These are phyloP conservation scores for Hepatocystis sp. DNA, from an alignment of 169 alveolate species.

Conservation along the genomic window DNA sequence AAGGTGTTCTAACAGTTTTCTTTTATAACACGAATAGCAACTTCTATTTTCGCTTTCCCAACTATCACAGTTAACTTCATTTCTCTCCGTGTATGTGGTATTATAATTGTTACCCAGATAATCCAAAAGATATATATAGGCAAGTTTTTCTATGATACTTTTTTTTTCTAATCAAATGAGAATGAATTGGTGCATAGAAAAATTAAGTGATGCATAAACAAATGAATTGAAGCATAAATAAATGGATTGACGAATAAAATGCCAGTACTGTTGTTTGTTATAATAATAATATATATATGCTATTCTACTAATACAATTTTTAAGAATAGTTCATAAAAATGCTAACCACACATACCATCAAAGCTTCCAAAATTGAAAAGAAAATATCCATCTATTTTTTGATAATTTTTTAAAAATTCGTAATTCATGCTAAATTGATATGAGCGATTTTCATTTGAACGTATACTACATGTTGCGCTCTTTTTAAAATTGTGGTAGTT, in stretches of 20 bases:
- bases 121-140: constrained; percentile 10
- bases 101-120: constrained; percentile 6
- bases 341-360: constrained; percentile 1
- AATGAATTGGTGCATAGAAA: too few relatives aligned
- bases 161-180: constrained; percentile 15
- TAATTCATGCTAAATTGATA: neutral
- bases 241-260: too few relatives aligned
- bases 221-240: too few relatives aligned
- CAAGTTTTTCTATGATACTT: constrained; percentile 19
- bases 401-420: constrained; percentile 12
- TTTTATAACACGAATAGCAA: constrained; percentile 15
- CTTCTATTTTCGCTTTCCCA: neutral
- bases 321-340: too few relatives aligned
- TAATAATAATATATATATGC: too few relatives aligned
- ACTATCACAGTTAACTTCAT: neutral
- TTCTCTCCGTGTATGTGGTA: constrained; percentile 1
- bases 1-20: constrained; percentile 28
- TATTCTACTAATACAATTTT: too few relatives aligned
- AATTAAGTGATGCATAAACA: neutral
- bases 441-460: neutral
- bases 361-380: constrained; percentile 14
- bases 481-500: neutral
- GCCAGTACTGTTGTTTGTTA: too few relatives aligned
- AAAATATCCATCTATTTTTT: constrained; percentile 14
- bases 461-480: neutral